Evolutionary conservation across 176 grass and related monocot species (phyloP).

Genomic region (Poa annua): DNA sequence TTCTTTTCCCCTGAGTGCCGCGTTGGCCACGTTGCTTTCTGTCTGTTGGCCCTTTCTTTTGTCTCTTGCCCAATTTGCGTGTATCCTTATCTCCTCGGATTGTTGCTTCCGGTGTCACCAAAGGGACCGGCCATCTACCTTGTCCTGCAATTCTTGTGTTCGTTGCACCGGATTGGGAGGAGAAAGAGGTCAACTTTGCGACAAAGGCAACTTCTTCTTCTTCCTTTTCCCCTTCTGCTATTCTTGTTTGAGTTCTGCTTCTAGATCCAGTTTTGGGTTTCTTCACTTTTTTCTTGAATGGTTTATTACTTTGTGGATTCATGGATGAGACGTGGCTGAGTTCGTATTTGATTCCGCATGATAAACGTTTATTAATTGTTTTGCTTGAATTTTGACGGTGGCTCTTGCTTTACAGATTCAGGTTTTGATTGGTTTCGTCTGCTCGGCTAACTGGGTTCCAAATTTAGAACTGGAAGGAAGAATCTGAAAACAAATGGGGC

Average conservation of each 20-base stretch:
- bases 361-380: not conserved
- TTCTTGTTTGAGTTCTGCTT: conserved; percentile 18
- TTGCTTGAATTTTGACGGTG: conserved; percentile 37
- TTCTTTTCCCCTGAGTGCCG: conserved; percentile 29
- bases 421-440: conserved; percentile 34
- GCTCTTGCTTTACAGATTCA: conserved; percentile 41
- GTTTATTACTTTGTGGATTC: conserved; percentile 30
- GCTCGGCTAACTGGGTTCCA: conserved; percentile 10
- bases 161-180: conserved; percentile 30
- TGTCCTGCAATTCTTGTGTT: conserved; percentile 13
- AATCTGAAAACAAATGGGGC: conserved; percentile 66
- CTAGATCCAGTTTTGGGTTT: conserved; percentile 35
- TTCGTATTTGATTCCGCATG: not conserved
- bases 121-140: conserved; percentile 25
- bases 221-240: not conserved
- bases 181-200: conserved; percentile 48
- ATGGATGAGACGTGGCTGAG: not conserved
- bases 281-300: conserved; percentile 32
- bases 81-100: conserved; percentile 35
- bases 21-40: conserved; percentile 46
- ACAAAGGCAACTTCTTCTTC: conserved; percentile 29
- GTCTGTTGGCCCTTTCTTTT: conserved; percentile 32
- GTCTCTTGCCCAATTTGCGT: conserved; percentile 29
- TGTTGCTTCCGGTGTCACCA: conserved; percentile 26
- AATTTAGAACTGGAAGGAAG: conserved; percentile 31